phyloP scores from a whole-genome alignment of 495 filamentous ascomycete genomes.

The Oidiodendron maius region DNA sequence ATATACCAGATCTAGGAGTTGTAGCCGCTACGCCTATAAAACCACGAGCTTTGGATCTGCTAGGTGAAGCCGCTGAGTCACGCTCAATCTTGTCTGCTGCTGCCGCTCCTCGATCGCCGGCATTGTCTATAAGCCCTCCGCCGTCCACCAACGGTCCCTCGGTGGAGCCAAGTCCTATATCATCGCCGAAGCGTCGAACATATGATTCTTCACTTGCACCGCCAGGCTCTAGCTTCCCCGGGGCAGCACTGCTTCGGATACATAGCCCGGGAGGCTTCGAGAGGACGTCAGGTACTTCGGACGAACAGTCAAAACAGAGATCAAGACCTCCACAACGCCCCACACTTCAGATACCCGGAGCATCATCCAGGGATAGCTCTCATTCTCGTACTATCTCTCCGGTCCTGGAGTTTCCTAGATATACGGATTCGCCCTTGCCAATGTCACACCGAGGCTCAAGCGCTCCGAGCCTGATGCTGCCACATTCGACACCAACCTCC shows the following conservation, averaged over 20 bases:
- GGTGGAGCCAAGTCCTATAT: slow-evolving; percentile 17
- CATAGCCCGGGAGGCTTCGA: slow-evolving; percentile 1
- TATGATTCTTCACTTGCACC: slow-evolving; percentile 17
- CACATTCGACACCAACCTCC: slow-evolving; percentile 22
- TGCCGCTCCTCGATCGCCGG: slow-evolving; percentile 22
- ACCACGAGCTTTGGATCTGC: slow-evolving; percentile 4
- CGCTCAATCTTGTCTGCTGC: background rate
- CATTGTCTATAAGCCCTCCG: slow-evolving; percentile 33
- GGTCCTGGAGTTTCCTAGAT: slow-evolving; percentile 18
- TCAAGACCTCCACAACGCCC: slow-evolving; percentile 10
- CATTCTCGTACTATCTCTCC: slow-evolving; percentile 14
- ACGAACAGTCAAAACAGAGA: slow-evolving; percentile 26
- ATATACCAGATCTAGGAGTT: slow-evolving; percentile 19
- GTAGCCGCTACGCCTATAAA: slow-evolving; percentile 20
- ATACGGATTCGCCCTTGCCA: slow-evolving; percentile 21
- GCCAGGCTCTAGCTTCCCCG: slow-evolving; percentile 19
- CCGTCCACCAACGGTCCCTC: slow-evolving; percentile 22
- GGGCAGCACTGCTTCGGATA: slow-evolving; percentile 14
- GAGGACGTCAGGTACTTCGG: slow-evolving; percentile 12
- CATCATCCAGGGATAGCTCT: slow-evolving; percentile 20
- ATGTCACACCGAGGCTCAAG: slow-evolving; percentile 16
- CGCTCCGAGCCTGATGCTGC: slow-evolving; percentile 21
- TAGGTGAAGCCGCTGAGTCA: background rate
- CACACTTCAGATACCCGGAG: slow-evolving; percentile 16
- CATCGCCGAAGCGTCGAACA: slow-evolving; percentile 10